Percentiles rank a stretch among this genome's conserved stretches.
These are phyloP conservation scores for Ceratocystis eucalypticola DNA, from an alignment of 2,329 filamentous ascomycete genomes.

Conservation along the genomic window DNA sequence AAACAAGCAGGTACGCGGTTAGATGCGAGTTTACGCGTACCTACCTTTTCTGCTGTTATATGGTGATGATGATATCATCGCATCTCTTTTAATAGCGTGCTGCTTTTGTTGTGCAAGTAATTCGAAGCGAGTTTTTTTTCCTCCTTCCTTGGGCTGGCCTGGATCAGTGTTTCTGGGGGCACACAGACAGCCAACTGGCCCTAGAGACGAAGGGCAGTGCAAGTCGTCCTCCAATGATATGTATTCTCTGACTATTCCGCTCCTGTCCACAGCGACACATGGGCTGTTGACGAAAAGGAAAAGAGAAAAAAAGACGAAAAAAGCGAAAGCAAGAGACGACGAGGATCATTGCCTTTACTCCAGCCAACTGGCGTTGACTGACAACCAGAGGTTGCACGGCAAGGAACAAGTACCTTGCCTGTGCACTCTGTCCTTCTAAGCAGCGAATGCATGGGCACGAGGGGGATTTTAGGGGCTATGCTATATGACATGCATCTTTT, in stretches of 20 bases:
- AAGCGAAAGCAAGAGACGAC: background rate
- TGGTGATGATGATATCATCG: background rate
- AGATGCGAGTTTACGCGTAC: background rate
- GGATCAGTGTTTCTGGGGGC: background rate
- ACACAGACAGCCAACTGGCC: background rate
- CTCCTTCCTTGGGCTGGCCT: background rate
- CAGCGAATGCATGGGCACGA: background rate
- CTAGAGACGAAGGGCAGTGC: background rate
- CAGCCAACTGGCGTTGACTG: background rate
- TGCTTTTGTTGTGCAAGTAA: background rate
- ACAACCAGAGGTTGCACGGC: background rate
- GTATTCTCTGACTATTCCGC: background rate
- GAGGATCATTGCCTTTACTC: slow-evolving; percentile 2
- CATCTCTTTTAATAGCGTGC: background rate
- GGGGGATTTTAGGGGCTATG: slow-evolving; percentile 1
- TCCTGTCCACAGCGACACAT: background rate
- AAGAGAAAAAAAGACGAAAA: background rate
- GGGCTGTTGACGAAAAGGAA: background rate
- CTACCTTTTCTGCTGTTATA: background rate
- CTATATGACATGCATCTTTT: slow-evolving; percentile 2
- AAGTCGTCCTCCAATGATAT: background rate
- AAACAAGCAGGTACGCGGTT: background rate
- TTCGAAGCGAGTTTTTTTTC: background rate
- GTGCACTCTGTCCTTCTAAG: background rate
- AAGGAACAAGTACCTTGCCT: slow-evolving; percentile 2